These are phyloP conservation scores for Penicillium diatomitis DNA, from an alignment of 495 filamentous ascomycete species.

Conservation along the genomic window DNA sequence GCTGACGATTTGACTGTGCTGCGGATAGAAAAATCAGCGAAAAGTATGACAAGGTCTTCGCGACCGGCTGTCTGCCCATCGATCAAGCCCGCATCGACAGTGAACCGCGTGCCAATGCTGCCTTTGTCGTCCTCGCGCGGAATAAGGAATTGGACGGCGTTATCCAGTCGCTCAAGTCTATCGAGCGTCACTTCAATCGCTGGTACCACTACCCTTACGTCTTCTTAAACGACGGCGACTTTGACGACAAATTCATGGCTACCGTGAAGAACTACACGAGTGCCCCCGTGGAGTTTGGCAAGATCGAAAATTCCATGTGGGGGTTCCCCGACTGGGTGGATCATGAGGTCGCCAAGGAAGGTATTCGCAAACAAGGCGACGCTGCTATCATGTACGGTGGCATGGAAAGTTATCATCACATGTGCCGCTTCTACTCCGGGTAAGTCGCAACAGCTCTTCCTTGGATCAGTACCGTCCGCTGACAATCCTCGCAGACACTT, in stretches of 20 bases:
- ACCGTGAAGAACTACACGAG: slow-evolving; percentile 85
- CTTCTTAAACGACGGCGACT: slow-evolving; percentile 96
- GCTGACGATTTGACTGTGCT: slow-evolving; percentile 1
- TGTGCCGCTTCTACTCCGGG: slow-evolving; percentile 99
- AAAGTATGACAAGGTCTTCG: slow-evolving; percentile 93
- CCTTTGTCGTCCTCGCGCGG: slow-evolving; percentile 88
- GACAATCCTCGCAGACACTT: slow-evolving; percentile 56
- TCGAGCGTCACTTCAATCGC: slow-evolving; percentile 97
- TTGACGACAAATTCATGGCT: slow-evolving; percentile 87
- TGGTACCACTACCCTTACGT: slow-evolving; percentile 99
- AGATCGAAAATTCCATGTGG: slow-evolving; percentile 87
- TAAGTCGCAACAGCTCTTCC: slow-evolving; percentile 25
- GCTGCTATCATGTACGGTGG: slow-evolving; percentile 99
- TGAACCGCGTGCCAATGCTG: slow-evolving; percentile 77
- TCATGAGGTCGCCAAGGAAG: slow-evolving; percentile 85
- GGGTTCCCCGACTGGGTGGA: slow-evolving; percentile 97
- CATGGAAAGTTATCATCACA: slow-evolving; percentile 98
- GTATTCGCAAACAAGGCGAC: slow-evolving; percentile 91
- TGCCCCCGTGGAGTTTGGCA: slow-evolving; percentile 80
- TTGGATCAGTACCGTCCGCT: no score
- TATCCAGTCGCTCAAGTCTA: slow-evolving; percentile 91
- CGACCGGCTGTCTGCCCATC: slow-evolving; percentile 65
- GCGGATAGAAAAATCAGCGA: slow-evolving; percentile 84
- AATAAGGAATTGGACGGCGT: slow-evolving; percentile 97
- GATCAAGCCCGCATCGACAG: slow-evolving; percentile 47